Conservation (phyloP, 169 alveolate genomes). For the Cystoisospora suis region DNA sequence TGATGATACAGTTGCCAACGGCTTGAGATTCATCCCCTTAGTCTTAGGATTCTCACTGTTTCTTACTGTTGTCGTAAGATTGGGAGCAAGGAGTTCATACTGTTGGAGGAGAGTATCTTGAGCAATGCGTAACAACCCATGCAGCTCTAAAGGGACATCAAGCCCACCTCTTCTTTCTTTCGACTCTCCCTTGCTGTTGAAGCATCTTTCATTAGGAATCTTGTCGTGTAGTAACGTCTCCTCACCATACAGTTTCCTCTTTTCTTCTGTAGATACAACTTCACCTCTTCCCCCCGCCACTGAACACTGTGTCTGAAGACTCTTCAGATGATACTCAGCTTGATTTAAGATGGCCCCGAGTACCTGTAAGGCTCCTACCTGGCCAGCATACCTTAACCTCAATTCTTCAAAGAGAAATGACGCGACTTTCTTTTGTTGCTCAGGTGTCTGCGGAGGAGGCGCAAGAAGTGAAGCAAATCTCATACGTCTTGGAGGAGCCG, state of each 20-base stretch:
- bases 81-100: not conserved
- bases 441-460: not conserved
- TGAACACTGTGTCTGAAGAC: not conserved
- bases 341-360: not conserved
- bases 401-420: not conserved
- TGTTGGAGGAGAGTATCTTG: slow-evolving; percentile 32
- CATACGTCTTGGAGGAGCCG: not conserved
- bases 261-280: not conserved
- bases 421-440: not conserved
- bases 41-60: not conserved
- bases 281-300: not conserved
- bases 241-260: too few relatives aligned
- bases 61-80: not conserved
- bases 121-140: not conserved
- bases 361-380: not conserved
- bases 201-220: not conserved
- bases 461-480: not conserved
- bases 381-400: not conserved
- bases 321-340: not conserved
- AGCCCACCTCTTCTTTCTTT: too few relatives aligned
- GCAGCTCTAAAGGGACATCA: too few relatives aligned
- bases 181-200: not conserved
- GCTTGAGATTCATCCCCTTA: not conserved
- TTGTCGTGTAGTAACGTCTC: not conserved
- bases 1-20: not conserved